Evolutionary conservation across 331 rosid species (phyloP).

Genomic region (Prunus yedoensis): DNA sequence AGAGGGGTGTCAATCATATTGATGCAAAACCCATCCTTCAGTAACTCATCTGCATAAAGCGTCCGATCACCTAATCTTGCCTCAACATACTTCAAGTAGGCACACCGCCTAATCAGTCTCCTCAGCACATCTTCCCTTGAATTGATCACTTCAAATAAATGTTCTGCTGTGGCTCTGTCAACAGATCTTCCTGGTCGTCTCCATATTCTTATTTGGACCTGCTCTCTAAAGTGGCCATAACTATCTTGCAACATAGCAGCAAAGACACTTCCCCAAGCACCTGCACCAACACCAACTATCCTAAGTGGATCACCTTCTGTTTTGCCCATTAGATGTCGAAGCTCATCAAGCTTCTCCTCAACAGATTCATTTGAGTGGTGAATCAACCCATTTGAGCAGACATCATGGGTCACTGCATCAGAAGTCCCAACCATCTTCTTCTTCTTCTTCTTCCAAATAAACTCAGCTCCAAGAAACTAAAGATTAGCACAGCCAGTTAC

Average conservation of each 20-base stretch:
- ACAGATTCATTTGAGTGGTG: slow-evolving; percentile 42
- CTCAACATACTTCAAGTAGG: slow-evolving; percentile 86
- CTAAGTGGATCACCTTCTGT: slow-evolving; percentile 68
- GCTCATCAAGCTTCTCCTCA: slow-evolving; percentile 79
- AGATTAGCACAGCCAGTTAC: background rate
- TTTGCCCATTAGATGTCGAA: slow-evolving; percentile 59
- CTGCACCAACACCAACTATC: slow-evolving; percentile 83
- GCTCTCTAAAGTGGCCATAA: slow-evolving; percentile 73
- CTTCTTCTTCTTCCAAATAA: slow-evolving; percentile 17
- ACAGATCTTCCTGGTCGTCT: slow-evolving; percentile 73
- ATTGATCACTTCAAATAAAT: slow-evolving; percentile 85
- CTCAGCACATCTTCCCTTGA: slow-evolving; percentile 87
- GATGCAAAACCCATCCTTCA: slow-evolving; percentile 91
- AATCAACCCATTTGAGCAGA: slow-evolving; percentile 33
- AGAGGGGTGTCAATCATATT: slow-evolving; percentile 92
- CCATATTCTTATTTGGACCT: slow-evolving; percentile 77
- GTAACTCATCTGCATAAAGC: slow-evolving; percentile 78
- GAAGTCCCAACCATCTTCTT: slow-evolving; percentile 46
- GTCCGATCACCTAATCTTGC: slow-evolving; percentile 82
- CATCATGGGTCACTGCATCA: slow-evolving; percentile 24
- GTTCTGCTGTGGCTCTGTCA: slow-evolving; percentile 75
- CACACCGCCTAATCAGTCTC: slow-evolving; percentile 84
- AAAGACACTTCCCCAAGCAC: slow-evolving; percentile 95
- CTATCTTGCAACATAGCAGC: slow-evolving; percentile 76
- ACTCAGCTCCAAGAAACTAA: background rate